These are phyloP conservation scores for Aspergillus carlsbadensis DNA, from an alignment of 495 filamentous ascomycete genomes.

Conservation along the genomic window DNA sequence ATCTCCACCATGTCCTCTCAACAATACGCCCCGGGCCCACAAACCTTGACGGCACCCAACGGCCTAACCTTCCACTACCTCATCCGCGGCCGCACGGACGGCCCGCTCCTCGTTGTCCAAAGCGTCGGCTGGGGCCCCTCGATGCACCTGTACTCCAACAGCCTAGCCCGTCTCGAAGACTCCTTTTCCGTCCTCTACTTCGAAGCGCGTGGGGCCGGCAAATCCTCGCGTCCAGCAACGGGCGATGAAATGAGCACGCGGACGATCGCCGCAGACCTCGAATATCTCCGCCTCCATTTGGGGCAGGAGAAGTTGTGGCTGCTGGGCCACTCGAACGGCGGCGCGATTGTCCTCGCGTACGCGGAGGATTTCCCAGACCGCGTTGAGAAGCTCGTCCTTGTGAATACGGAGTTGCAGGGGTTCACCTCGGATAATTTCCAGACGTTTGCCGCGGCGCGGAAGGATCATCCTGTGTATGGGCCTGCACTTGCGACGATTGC, in stretches of 20 bases:
- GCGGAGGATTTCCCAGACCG: constrained; percentile 21
- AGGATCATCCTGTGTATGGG: constrained; percentile 1
- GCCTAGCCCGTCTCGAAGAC: neutral
- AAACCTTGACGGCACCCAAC: neutral
- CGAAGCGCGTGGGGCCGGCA: neutral
- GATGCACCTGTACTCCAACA: constrained; percentile 9
- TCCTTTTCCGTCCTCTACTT: constrained; percentile 1
- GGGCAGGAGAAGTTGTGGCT: constrained; percentile 8
- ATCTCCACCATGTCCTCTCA: too few species aligned
- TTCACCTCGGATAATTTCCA: constrained; percentile 8
- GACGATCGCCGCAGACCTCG: constrained; percentile 18
- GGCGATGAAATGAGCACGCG: constrained; percentile 13
- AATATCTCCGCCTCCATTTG: constrained; percentile 20
- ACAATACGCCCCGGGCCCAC: neutral
- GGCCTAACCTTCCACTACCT: constrained; percentile 8
- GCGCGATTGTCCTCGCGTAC: constrained; percentile 22
- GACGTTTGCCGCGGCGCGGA: neutral
- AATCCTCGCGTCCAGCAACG: neutral
- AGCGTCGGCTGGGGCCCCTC: constrained; percentile 6
- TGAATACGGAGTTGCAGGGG: constrained; percentile 16
- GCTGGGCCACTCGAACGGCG: constrained; percentile 25
- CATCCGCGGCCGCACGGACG: neutral
- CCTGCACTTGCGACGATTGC: neutral
- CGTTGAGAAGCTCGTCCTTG: constrained; percentile 18
- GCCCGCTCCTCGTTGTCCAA: constrained; percentile 3